phyloP scores from a whole-genome alignment of 345 rosid genomes.

The Punica granatum region DNA sequence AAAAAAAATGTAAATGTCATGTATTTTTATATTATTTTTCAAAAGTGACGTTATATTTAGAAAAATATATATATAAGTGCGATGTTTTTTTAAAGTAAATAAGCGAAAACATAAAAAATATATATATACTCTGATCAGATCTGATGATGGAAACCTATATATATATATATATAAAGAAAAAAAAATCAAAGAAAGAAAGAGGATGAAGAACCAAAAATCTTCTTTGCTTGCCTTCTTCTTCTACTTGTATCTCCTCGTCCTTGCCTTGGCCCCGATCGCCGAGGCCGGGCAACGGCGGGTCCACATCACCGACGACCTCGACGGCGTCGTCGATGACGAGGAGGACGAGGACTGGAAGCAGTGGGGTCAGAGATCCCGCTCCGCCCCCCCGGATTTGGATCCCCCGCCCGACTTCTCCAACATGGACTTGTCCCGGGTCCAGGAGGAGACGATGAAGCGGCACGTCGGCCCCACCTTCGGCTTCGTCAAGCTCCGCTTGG shows the following conservation, averaged over 20 bases:
- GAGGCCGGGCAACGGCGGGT: slow-evolving; percentile 53
- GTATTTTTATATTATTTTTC: too few species aligned
- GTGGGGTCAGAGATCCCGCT: slow-evolving; percentile 58
- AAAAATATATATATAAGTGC: too few species aligned
- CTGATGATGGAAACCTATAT: too few species aligned
- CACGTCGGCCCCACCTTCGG: slow-evolving; percentile 61
- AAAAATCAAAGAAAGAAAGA: neutral
- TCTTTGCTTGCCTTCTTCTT: neutral
- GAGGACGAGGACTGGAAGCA: slow-evolving; percentile 91
- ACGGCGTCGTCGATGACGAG: slow-evolving; percentile 77
- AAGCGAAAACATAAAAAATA: too few species aligned
- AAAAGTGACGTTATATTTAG: too few species aligned
- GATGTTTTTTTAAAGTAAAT: too few species aligned
- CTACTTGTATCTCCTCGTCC: neutral
- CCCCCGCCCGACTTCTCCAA: slow-evolving; percentile 66
- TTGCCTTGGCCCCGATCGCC: slow-evolving; percentile 10
- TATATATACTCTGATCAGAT: too few species aligned
- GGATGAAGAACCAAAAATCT: neutral
- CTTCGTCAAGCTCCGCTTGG: slow-evolving; percentile 81
- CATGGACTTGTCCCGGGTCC: slow-evolving; percentile 53
- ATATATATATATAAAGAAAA: too few species aligned
- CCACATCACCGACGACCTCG: slow-evolving; percentile 79
- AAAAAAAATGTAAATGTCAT: too few species aligned
- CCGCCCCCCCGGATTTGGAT: slow-evolving; percentile 20
- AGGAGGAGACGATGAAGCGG: slow-evolving; percentile 53